Base-by-base conservation (phyloP, 2,329 filamentous ascomycete genomes). In the Ceratocystis huliohia region DNA sequence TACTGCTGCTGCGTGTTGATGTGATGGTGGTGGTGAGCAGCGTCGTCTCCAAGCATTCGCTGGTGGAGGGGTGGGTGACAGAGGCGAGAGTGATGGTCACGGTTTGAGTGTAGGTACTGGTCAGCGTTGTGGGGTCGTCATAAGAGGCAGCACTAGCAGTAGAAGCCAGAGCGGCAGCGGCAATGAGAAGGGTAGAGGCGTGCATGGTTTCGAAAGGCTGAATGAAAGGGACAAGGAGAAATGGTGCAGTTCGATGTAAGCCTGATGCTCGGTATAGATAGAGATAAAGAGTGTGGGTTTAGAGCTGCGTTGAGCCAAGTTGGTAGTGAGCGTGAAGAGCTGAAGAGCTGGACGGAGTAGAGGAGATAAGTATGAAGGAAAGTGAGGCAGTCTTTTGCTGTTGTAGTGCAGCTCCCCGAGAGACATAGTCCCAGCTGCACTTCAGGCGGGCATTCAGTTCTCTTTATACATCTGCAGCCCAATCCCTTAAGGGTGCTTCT, bases 81-180 rank as follows among this genome's bases (percentile, higher is more conserved):
- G 33, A 37, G 33, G 33, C 33, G 6, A 67, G 37, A 7, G 65
- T 67, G 25, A 67, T 63, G 17, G 61, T 67, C 13, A 64, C 44
- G 6, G 61, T 67, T 20, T 41, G 17, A 2, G 65, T 67, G 13
- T 44, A 33, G 20, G 65, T 67, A 25, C 61, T 59, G 37, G 65
- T 67, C 37, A 64, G 7, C 25, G 66, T 65, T 37, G 62, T 65
- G 8, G 62, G 33, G 15, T 65, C 53, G 53, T 15, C 56, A 3
- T 45, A 56, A 10, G 62, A 15, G 5, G 65, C 20, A 22, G 33
- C 41, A 25, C 41, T 37, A 8, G 41, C 30, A 56, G 30, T 44
- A 53, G 59, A 30, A 37, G 61, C 53, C 37, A 64, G 41, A 8
- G 25, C 28, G 53, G 56, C 15, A 22, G 48, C 20, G 41, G 30